Evolutionary conservation across 2,329 filamentous ascomycete species (phyloP), one percentile per base, ranked within the genome.

Genomic region (Metarhizium guizhouense): DNA sequence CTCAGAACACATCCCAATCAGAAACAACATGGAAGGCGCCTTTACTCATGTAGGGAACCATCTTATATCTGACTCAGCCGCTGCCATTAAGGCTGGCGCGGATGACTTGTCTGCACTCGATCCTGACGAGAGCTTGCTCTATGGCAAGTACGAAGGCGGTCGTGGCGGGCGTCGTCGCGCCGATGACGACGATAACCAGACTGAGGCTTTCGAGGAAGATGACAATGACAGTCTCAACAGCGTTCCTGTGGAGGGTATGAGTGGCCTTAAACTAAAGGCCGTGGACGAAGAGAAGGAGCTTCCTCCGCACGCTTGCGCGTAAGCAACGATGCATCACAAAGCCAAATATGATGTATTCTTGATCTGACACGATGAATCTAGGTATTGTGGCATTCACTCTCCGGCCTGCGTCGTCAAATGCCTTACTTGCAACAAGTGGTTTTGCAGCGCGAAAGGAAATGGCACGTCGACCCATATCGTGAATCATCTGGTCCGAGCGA

Each of bases 381-480:
- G 90, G 43, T 96, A 96, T 72, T 99, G 94, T 70, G 94, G 94
- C 57, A 99, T 99, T 61, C 94, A 99, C 75, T 95, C 95, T 57
- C 87, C 94, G 2, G 87, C 88, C 68, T 94, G 88, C 62, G 95
- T 99, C 56, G 94, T 99, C 64, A 97, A 96, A 75, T 99, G 94
- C 68, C 80, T 99, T 58, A 82, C 86, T 58, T 99, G 94, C 77
- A 93, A 84, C 76, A 99, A 97, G 70, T 99, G 94, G 94, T 99
- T 99, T 71, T 99, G 94, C 75, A 97, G 92, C 72, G 92, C 93
- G 58, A 89, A 93, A 66, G 93, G 94, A 62, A 99, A 96, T 72
- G 92, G 92, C 18, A 95, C 90, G 53, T 96, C 93, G 30, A 96
- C 93, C 38, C 94, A 99, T 70, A 97, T 99, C 64, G 90, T 99